These are phyloP conservation scores for Sphagnum contortum DNA, from an alignment of 225 moss, liverwort and hornwort species.

Conservation along the genomic window DNA sequence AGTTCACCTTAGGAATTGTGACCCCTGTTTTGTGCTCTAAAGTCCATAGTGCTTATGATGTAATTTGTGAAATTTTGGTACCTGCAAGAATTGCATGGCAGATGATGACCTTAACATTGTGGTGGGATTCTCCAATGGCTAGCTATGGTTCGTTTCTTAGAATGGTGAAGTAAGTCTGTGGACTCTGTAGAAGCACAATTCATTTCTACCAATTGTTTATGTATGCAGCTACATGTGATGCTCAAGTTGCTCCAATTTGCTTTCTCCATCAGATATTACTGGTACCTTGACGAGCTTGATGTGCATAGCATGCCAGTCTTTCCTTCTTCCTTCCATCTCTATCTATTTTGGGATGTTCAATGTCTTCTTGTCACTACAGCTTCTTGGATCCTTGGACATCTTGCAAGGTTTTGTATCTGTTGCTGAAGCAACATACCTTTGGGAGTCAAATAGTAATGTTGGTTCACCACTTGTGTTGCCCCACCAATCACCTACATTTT, in stretches of 20 bases:
- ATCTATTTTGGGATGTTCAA: background rate
- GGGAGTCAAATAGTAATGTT: constrained; percentile 37
- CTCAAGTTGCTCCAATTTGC: too few relatives aligned
- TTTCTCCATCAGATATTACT: too few relatives aligned
- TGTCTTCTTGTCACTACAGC: constrained; percentile 25
- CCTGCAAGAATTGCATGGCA: constrained; percentile 75
- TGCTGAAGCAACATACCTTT: constrained; percentile 51
- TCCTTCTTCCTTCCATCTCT: background rate
- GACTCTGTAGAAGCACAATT: background rate
- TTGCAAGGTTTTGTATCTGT: constrained; percentile 59
- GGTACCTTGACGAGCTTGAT: too few relatives aligned
- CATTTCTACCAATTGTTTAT: too few relatives aligned
- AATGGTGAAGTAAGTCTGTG: constrained; percentile 57
- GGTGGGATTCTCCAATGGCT: constrained; percentile 71
- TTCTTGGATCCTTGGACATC: constrained; percentile 68
- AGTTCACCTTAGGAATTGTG: background rate
- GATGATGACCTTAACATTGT: constrained; percentile 62
- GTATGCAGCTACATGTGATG: too few relatives aligned
- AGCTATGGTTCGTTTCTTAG: constrained; percentile 81
- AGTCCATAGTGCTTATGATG: background rate
- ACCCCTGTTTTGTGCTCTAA: background rate
- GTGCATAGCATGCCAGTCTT: too few relatives aligned
- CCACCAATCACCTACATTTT: constrained; percentile 28
- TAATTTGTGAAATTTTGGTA: too few relatives aligned
- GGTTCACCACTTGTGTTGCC: constrained; percentile 30